Conservation (phyloP, 768 basidiomycete genomes). For the Trametes cingulata region DNA sequence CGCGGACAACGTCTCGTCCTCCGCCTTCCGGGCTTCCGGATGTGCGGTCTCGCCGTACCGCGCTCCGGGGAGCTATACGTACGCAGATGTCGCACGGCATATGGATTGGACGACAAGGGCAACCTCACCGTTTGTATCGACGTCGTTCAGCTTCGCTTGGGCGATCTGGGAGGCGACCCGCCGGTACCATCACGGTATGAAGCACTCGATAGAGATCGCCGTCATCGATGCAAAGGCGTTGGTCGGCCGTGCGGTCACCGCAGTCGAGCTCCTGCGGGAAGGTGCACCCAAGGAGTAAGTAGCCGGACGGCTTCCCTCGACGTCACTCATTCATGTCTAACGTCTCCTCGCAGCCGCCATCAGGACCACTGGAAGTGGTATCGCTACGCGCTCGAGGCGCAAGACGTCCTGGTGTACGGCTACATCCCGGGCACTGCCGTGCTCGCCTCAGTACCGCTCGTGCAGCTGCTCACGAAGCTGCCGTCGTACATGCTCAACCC, state of each 20-base stretch:
- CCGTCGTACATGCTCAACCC: constrained; percentile 67
- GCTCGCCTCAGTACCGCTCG: constrained; percentile 68
- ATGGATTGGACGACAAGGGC: constrained; percentile 80
- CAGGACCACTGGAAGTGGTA: constrained; percentile 76
- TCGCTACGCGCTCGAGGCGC: constrained; percentile 72
- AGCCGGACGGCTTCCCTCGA: background rate
- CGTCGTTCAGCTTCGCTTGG: constrained; percentile 82
- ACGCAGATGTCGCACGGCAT: constrained; percentile 64
- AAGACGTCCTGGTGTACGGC: constrained; percentile 71
- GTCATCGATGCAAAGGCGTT: constrained; percentile 71
- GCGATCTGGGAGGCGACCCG: constrained; percentile 80
- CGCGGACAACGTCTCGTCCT: constrained; percentile 37
- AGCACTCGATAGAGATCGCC: constrained; percentile 77
- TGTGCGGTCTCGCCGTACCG: constrained; percentile 28
- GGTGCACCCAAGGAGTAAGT: constrained; percentile 57
- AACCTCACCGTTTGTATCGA: constrained; percentile 68
- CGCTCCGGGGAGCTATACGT: constrained; percentile 41
- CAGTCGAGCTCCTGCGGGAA: constrained; percentile 60
- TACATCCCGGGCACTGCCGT: constrained; percentile 67
- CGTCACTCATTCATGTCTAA: background rate
- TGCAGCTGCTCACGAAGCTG: constrained; percentile 61
- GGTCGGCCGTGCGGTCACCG: constrained; percentile 58
- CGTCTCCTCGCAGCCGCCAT: constrained; percentile 46
- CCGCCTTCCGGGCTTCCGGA: constrained; percentile 28
- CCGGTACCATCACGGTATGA: constrained; percentile 69